Conservation (phyloP, 371 early-diverging fungal species). For the Haplosporangium sp. region DNA sequence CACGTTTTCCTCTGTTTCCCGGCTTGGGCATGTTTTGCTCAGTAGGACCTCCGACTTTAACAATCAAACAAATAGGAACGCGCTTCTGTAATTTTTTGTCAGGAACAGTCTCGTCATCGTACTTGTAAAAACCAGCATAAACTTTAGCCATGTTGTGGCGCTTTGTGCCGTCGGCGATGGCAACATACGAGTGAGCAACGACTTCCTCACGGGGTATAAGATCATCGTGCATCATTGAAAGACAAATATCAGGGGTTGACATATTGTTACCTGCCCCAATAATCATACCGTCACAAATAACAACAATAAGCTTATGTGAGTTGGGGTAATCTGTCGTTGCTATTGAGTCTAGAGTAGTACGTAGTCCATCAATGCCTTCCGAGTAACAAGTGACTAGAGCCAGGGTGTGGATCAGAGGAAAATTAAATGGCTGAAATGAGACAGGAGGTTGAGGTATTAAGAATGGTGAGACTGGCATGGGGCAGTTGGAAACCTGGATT, state of each 20-base stretch:
- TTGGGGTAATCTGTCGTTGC: slow-evolving; percentile 93
- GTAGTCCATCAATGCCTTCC: slow-evolving; percentile 91
- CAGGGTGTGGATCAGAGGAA: slow-evolving; percentile 80
- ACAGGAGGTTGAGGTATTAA: slow-evolving; percentile 63
- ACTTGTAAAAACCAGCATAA: slow-evolving; percentile 89
- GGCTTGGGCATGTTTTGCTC: slow-evolving; percentile 83
- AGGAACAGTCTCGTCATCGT: slow-evolving; percentile 67
- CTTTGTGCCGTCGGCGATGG: slow-evolving; percentile 93
- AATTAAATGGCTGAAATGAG: slow-evolving; percentile 76
- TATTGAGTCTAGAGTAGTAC: slow-evolving; percentile 96
- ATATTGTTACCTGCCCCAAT: slow-evolving; percentile 81
- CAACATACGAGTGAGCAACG: slow-evolving; percentile 84
- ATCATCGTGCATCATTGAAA: slow-evolving; percentile 87
- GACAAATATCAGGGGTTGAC: slow-evolving; percentile 86
- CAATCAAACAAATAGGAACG: slow-evolving; percentile 91
- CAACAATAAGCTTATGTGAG: slow-evolving; percentile 91
- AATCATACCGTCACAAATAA: slow-evolving; percentile 92
- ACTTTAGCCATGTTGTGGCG: slow-evolving; percentile 97
- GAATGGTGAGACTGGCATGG: slow-evolving; percentile 46
- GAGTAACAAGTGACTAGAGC: slow-evolving; percentile 92
- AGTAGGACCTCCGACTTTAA: slow-evolving; percentile 93
- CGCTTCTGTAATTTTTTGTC: slow-evolving; percentile 64
- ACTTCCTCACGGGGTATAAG: slow-evolving; percentile 75
- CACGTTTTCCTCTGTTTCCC: slow-evolving; percentile 98
- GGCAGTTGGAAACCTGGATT: slow-evolving; percentile 33